These are phyloP conservation scores for Fusarium irregulare DNA, from an alignment of 2,329 filamentous ascomycete genomes.

Conservation along the genomic window DNA sequence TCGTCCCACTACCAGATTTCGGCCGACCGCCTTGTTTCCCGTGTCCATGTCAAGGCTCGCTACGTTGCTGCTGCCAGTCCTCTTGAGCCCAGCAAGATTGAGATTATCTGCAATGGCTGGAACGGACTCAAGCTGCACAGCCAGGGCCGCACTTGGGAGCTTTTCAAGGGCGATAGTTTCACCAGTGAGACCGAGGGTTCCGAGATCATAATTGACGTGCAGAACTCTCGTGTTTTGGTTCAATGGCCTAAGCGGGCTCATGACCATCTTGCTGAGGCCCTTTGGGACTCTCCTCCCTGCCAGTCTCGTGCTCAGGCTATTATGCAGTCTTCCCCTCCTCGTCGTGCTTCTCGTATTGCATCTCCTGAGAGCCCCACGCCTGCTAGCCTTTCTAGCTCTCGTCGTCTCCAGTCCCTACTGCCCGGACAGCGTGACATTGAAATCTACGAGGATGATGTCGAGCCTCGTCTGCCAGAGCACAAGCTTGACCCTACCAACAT, in stretches of 20 bases:
- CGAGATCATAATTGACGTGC: slow-evolving; percentile 95
- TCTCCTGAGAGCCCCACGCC: slow-evolving; percentile 80
- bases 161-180: slow-evolving; percentile 89
- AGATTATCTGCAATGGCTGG: slow-evolving; percentile 94
- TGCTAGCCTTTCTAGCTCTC: slow-evolving; percentile 55
- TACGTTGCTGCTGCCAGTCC: slow-evolving; percentile 78
- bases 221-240: slow-evolving; percentile 89
- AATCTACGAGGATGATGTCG: slow-evolving; percentile 83
- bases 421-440: slow-evolving; percentile 62
- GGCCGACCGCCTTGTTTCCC: slow-evolving; percentile 90
- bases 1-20: slow-evolving; percentile 96
- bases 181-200: slow-evolving; percentile 87
- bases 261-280: slow-evolving; percentile 72
- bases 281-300: slow-evolving; percentile 73
- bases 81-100: slow-evolving; percentile 80
- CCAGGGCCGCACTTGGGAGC: slow-evolving; percentile 85
- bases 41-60: slow-evolving; percentile 89
- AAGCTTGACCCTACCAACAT: slow-evolving; percentile 42
- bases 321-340: slow-evolving; percentile 71
- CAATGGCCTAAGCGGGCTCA: slow-evolving; percentile 79
- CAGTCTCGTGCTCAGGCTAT: slow-evolving; percentile 50
- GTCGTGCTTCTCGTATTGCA: slow-evolving; percentile 67
- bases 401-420: slow-evolving; percentile 59
- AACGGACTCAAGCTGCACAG: slow-evolving; percentile 95
- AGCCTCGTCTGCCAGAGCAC: slow-evolving; percentile 58